These are phyloP conservation scores for Mucor racemosus DNA, from an alignment of 371 early-diverging fungal genomes.

Conservation along the genomic window DNA sequence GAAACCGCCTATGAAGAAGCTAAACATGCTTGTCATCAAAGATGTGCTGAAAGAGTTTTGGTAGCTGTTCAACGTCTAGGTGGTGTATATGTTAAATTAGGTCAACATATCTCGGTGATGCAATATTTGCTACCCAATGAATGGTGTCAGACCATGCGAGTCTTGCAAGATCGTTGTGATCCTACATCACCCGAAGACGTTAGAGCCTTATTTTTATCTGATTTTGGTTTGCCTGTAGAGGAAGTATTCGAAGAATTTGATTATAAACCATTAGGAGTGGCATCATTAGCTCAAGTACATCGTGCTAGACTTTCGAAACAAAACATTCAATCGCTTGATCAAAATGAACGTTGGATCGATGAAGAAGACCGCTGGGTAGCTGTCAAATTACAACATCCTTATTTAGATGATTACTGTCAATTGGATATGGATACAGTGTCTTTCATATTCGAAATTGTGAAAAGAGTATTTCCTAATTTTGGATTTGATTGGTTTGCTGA, in stretches of 20 bases:
- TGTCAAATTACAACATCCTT: slow-evolving; percentile 92
- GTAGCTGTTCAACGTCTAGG: slow-evolving; percentile 66
- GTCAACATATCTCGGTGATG: slow-evolving; percentile 89
- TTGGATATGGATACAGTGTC: slow-evolving; percentile 83
- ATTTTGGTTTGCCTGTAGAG: slow-evolving; percentile 66
- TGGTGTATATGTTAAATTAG: slow-evolving; percentile 94
- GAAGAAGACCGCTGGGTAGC: slow-evolving; percentile 68
- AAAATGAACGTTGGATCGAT: slow-evolving; percentile 34
- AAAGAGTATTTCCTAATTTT: slow-evolving; percentile 83
- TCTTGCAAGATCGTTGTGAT: slow-evolving; percentile 84
- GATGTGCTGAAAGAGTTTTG: slow-evolving; percentile 65
- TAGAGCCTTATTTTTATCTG: slow-evolving; percentile 67
- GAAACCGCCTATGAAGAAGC: slow-evolving; percentile 46
- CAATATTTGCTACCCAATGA: slow-evolving; percentile 87
- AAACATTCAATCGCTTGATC: slow-evolving; percentile 36
- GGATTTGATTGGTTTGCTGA: slow-evolving; percentile 90
- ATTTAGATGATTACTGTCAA: slow-evolving; percentile 71
- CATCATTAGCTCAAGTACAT: slow-evolving; percentile 88
- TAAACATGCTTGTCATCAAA: slow-evolving; percentile 45
- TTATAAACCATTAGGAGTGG: slow-evolving; percentile 78
- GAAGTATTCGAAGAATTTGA: slow-evolving; percentile 77
- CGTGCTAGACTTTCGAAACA: slow-evolving; percentile 59
- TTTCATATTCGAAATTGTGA: slow-evolving; percentile 64
- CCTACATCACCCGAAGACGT: slow-evolving; percentile 72
- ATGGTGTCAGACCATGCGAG: slow-evolving; percentile 86